These are phyloP conservation scores for Pisolithus orientalis DNA, from an alignment of 768 basidiomycete genomes.

Conservation along the genomic window DNA sequence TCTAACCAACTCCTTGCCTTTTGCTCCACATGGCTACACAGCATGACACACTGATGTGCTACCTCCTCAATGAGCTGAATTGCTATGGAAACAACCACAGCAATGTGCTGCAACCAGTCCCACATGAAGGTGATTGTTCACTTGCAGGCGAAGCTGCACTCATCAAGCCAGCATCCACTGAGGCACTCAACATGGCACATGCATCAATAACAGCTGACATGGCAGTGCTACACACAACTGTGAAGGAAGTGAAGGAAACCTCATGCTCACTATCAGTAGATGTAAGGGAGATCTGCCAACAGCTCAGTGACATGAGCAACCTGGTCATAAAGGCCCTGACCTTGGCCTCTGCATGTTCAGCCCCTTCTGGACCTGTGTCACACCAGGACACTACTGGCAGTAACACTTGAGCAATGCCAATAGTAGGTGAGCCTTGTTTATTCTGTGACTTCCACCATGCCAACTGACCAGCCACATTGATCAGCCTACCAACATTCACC, in stretches of 20 bases:
- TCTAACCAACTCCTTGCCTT: neutral
- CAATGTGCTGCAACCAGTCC: constrained; percentile 4
- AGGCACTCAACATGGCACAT: neutral
- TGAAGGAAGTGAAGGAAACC: neutral
- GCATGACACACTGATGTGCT: constrained; percentile 7
- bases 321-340: neutral
- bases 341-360: too few relatives aligned
- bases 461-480: too few relatives aligned
- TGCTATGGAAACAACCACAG: constrained; percentile 20
- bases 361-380: too few relatives aligned
- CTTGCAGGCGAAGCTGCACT: neutral
- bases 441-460: too few relatives aligned
- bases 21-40: neutral
- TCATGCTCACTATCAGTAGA: neutral
- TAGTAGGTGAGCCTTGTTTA: too few relatives aligned
- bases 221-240: neutral
- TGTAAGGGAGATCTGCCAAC: neutral
- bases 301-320: neutral
- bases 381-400: too few relatives aligned
- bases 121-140: neutral
- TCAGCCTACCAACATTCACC: too few relatives aligned
- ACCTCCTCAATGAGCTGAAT: constrained; percentile 25
- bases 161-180: neutral
- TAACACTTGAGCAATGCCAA: too few relatives aligned
- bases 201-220: neutral